These are phyloP conservation scores for Hygrophorus russula DNA, from an alignment of 768 basidiomycete genomes.

Conservation along the genomic window DNA sequence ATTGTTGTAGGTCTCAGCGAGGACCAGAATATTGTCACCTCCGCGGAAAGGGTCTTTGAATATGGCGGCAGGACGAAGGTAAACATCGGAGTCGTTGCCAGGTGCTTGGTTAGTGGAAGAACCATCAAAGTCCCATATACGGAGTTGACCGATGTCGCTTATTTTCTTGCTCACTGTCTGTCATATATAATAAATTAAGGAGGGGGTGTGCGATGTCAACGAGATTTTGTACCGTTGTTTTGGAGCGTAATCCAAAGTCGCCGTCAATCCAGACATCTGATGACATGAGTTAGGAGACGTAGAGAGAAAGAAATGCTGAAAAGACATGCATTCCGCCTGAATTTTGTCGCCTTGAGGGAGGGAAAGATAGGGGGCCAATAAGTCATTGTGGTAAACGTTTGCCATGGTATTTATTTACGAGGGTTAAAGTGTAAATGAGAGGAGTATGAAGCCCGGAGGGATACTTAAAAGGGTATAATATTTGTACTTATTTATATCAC, in stretches of 20 bases:
- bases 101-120: constrained; percentile 97
- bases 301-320: constrained; percentile 4
- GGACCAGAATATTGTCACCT: constrained; percentile 94
- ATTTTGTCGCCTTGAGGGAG: constrained; percentile 86
- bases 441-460: too few relatives aligned
- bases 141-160: constrained; percentile 81
- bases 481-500: not conserved
- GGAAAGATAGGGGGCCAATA: constrained; percentile 82
- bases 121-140: constrained; percentile 99
- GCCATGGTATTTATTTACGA: constrained; percentile 25
- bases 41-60: constrained; percentile 99
- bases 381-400: constrained; percentile 59
- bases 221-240: constrained; percentile 70
- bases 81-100: constrained; percentile 92
- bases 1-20: constrained; percentile 97
- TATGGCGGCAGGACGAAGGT: constrained; percentile 92
- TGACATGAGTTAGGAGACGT: constrained; percentile 10
- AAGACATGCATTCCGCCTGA: constrained; percentile 82
- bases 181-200: constrained; percentile 2
- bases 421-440: too few relatives aligned
- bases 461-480: constrained; percentile 13
- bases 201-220: constrained; percentile 7
- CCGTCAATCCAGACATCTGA: constrained; percentile 98
- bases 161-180: constrained; percentile 85
- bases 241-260: constrained; percentile 86